Base-by-base conservation (phyloP, 345 rosid species). In the sweet orange (Citrus sinensis) region DNA sequence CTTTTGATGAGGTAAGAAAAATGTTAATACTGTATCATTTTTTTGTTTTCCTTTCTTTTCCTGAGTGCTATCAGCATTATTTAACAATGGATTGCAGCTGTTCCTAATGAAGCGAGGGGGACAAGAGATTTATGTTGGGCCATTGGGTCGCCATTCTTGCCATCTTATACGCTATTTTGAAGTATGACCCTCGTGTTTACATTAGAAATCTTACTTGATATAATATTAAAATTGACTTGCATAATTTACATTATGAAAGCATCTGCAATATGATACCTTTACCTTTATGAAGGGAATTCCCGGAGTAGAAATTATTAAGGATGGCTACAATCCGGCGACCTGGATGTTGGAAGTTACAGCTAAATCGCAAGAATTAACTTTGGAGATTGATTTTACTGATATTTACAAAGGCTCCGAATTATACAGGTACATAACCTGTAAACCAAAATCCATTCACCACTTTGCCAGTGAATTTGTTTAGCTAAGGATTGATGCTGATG, bases 301-400 rank as follows among this genome's bases (percentile, higher is more conserved):
- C 60, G 97, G 97, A 74, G 90, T 89, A 35, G 63, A 63, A 39
- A 90, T 86, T 84, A 91, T 92, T 82, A 84, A 81, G 75, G 94
- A 91, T 30, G 95, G 95, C 2, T 89, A 90, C 76, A 92, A 94
- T 77, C 98, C 98, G 40, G 97, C 97, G 76, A 94, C 97, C 20
- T 92, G 98, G 98, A 92, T 94, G 94, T 80, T 94, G 63, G 98
- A 94, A 82, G 94, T 88, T 54, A 84, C 93, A 9, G 60, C 78
- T 51, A 14, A 83, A 8, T 86, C 94, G 1, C 97, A 94, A 80
- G 98, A 92, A 84, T 39, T 85, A 16, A 81, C 90, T 71, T 64
- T 90, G 78, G 88, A 88, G 58, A 80, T 92, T 6, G 92, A 93
- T 80, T 93, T 93, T 71, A 40, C 11, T 40, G 13, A 40, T 40